Percentiles rank a stretch among this genome's conserved stretches.
Conservation (phyloP, 1,284 basidiomycete genomes). For the Microbotryum violaceum region DNA sequence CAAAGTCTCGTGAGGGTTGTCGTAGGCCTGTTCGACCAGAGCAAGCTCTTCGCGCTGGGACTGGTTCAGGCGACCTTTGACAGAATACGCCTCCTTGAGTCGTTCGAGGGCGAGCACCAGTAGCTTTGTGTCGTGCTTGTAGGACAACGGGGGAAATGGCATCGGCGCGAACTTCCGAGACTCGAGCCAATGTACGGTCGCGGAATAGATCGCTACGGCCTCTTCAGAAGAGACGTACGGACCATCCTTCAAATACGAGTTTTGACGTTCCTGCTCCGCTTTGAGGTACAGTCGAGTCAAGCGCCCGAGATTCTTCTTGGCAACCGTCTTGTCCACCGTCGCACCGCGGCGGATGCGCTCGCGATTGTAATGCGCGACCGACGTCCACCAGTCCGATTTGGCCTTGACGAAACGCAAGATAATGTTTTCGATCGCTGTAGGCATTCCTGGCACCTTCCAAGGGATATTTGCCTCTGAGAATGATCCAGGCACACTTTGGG, state of each 20-base stretch:
- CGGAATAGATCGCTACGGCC: slow-evolving; percentile 93
- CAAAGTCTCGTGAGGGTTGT: slow-evolving; percentile 82
- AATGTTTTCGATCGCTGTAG: slow-evolving; percentile 97
- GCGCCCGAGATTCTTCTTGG: slow-evolving; percentile 73
- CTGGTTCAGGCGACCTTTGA: slow-evolving; percentile 91
- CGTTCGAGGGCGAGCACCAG: slow-evolving; percentile 91
- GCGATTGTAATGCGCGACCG: slow-evolving; percentile 59
- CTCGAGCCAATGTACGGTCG: slow-evolving; percentile 95
- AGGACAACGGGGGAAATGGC: slow-evolving; percentile 94
- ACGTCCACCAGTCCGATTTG: slow-evolving; percentile 99
- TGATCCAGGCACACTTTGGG: slow-evolving; percentile 61
- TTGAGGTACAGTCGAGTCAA: slow-evolving; percentile 74
- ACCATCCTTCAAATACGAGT: slow-evolving; percentile 93
- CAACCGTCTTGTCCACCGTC: slow-evolving; percentile 98
- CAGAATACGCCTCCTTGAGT: slow-evolving; percentile 95
- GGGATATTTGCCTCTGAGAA: slow-evolving; percentile 78
- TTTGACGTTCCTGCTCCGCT: slow-evolving; percentile 94
- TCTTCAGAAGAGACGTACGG: slow-evolving; percentile 96
- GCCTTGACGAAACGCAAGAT: slow-evolving; percentile 98
- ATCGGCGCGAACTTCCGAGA: slow-evolving; percentile 93
- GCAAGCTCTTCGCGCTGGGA: slow-evolving; percentile 93
- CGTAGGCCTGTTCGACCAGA: slow-evolving; percentile 92
- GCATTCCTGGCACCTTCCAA: slow-evolving; percentile 96
- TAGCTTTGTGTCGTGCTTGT: slow-evolving; percentile 96
- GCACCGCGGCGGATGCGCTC: slow-evolving; percentile 74